Conservation (phyloP, 306 rosid genomes). For the Arachis hypogaea region DNA sequence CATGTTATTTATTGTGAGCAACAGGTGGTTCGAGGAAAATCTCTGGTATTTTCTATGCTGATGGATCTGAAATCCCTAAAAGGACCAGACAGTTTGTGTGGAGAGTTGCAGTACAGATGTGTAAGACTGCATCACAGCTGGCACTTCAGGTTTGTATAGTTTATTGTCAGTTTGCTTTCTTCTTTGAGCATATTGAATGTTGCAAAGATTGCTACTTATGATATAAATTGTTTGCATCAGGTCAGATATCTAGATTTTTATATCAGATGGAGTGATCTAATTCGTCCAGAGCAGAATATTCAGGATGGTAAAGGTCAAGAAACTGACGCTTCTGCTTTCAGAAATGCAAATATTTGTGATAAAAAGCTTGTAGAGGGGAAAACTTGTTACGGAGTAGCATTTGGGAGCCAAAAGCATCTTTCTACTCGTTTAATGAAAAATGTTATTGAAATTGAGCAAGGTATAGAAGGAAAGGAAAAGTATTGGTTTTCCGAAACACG, state of each 20-base stretch:
- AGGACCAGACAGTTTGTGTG: conserved; percentile 85
- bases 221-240: conserved; percentile 59
- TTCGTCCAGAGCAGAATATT: conserved; percentile 87
- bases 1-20: conserved; percentile 36
- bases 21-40: conserved; percentile 82
- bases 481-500: conserved; percentile 88
- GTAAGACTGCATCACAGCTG: conserved; percentile 86
- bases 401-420: conserved; percentile 93
- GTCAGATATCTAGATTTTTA: conserved; percentile 84
- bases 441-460: conserved; percentile 68
- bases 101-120: conserved; percentile 91
- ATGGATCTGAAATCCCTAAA: conserved; percentile 79
- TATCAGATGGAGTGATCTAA: conserved; percentile 92
- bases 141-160: conserved; percentile 76
- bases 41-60: conserved; percentile 70
- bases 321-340: conserved; percentile 85
- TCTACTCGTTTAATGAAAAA: conserved; percentile 89
- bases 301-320: conserved; percentile 82
- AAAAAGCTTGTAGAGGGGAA: conserved; percentile 64
- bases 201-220: conserved; percentile 28
- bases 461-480: conserved; percentile 61
- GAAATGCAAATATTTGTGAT: conserved; percentile 82
- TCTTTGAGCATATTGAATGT: conserved; percentile 32
- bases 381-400: conserved; percentile 68
- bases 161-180: conserved; percentile 32